Evolutionary conservation across 257 asterid species (phyloP).

Genomic region (Plantago major): DNA sequence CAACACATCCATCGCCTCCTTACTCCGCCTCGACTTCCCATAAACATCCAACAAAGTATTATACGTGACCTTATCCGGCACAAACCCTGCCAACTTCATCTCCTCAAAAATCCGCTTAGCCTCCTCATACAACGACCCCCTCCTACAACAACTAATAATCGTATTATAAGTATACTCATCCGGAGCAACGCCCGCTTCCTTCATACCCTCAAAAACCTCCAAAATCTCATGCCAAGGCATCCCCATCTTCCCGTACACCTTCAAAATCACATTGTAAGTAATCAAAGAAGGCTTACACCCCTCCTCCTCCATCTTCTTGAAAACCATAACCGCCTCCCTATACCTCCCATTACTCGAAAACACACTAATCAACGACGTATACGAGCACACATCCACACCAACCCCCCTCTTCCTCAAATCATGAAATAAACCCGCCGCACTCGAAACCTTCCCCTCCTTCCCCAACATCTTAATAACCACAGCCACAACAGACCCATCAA

Average conservation of each 20-base stretch:
- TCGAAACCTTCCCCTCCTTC: constrained; percentile 53
- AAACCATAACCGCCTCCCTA: constrained; percentile 72
- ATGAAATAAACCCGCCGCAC: constrained; percentile 64
- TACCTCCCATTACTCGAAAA: constrained; percentile 56
- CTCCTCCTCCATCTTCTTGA: constrained; percentile 88
- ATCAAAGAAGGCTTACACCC: constrained; percentile 77
- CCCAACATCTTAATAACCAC: constrained; percentile 74
- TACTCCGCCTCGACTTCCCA: constrained; percentile 82
- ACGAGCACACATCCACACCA: constrained; percentile 68
- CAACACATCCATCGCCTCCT: constrained; percentile 82
- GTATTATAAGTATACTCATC: constrained; percentile 93
- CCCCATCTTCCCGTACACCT: constrained; percentile 92
- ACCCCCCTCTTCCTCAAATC: constrained; percentile 60
- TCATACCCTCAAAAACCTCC: constrained; percentile 61
- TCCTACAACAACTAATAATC: constrained; percentile 67
- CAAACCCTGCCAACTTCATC: constrained; percentile 69
- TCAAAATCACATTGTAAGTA: constrained; percentile 82
- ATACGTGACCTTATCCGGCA: constrained; percentile 85
- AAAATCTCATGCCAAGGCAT: constrained; percentile 86
- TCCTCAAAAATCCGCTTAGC: constrained; percentile 73
- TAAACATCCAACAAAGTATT: constrained; percentile 84
- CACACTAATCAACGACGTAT: constrained; percentile 71
- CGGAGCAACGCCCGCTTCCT: constrained; percentile 54
- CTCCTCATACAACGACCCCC: constrained; percentile 79
- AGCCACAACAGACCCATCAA: constrained; percentile 64